A percentile compares a stretch with the other conserved stretches of the same genome.
phyloP scores from a whole-genome alignment of 805 yeast genomes.

The Hanseniaspora lindneri region DNA sequence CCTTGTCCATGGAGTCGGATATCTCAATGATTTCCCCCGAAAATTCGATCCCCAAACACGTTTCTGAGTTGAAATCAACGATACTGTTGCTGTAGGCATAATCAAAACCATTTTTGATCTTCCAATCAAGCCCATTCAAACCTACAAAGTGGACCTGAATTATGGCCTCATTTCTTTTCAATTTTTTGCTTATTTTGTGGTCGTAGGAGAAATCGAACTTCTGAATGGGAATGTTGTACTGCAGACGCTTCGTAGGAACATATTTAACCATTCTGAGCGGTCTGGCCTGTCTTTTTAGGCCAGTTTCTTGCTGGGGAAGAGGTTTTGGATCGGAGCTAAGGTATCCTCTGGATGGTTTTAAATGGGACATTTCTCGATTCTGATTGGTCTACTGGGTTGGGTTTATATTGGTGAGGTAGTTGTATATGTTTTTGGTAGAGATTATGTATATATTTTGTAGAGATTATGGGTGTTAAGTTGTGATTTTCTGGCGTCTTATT shows the following conservation, averaged over 20 bases:
- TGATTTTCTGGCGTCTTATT: too few species aligned
- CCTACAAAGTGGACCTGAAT: slow-evolving; percentile 50
- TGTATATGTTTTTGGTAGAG: too few species aligned
- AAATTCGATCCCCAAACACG: slow-evolving; percentile 63
- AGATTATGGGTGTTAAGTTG: too few species aligned
- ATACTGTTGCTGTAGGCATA: slow-evolving; percentile 18
- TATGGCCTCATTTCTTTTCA: slow-evolving; percentile 38
- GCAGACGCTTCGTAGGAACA: slow-evolving; percentile 39
- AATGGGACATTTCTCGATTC: slow-evolving; percentile 5
- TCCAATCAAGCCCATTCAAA: slow-evolving; percentile 54
- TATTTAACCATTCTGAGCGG: slow-evolving; percentile 41
- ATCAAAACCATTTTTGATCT: slow-evolving; percentile 43
- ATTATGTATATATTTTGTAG: too few species aligned
- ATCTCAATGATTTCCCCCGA: slow-evolving; percentile 47
- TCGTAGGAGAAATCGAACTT: slow-evolving; percentile 38
- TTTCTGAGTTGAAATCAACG: slow-evolving; percentile 40
- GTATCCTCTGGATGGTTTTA: slow-evolving; percentile 12
- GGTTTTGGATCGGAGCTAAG: slow-evolving; percentile 9
- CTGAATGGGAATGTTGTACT: slow-evolving; percentile 13
- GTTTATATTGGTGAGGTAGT: too few species aligned
- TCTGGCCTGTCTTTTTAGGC: slow-evolving; percentile 33
- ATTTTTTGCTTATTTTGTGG: slow-evolving; percentile 40
- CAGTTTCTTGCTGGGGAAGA: slow-evolving; percentile 1
- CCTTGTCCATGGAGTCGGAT: slow-evolving; percentile 35
- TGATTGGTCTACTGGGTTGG: too few species aligned